Conservation (phyloP, 1,139 yeast species). For the Geotrichum klebahnii region DNA sequence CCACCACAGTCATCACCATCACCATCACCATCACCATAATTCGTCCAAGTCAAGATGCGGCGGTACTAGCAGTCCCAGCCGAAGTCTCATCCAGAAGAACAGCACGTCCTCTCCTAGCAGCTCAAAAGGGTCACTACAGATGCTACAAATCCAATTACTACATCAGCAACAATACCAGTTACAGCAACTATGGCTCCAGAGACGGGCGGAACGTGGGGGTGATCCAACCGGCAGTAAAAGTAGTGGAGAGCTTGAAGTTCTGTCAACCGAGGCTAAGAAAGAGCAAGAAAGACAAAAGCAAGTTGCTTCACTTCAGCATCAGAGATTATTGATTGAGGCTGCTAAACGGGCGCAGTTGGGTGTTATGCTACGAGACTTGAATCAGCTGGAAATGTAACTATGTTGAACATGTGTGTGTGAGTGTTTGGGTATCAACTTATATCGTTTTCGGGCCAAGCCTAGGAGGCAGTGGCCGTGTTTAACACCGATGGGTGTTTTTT, state of each 20-base stretch:
- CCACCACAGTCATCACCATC: too few relatives aligned
- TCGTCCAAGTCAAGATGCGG: too few relatives aligned
- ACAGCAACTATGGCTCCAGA: slow-evolving; percentile 6
- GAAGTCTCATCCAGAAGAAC: background rate
- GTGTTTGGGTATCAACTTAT: too few relatives aligned
- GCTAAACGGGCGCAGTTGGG: slow-evolving; percentile 8
- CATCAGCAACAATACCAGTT: slow-evolving; percentile 5
- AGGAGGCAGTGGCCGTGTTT: background rate
- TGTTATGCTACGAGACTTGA: slow-evolving; percentile 3
- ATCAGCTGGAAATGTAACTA: slow-evolving; percentile 1
- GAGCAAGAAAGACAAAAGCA: background rate
- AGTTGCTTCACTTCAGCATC: background rate
- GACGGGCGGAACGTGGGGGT: background rate
- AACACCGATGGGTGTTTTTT: background rate
- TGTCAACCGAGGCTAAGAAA: background rate
- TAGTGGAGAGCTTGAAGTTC: background rate
- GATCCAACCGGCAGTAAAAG: background rate
- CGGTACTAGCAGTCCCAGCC: background rate
- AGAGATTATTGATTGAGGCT: slow-evolving; percentile 1
- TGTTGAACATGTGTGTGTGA: too few relatives aligned
- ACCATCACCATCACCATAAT: too few relatives aligned
- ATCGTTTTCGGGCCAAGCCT: too few relatives aligned
- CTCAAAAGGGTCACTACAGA: background rate
- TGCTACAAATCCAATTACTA: background rate
- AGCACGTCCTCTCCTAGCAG: background rate